phyloP scores from a whole-genome alignment of 345 rosid genomes.

The Eucalyptus pauciflora region DNA sequence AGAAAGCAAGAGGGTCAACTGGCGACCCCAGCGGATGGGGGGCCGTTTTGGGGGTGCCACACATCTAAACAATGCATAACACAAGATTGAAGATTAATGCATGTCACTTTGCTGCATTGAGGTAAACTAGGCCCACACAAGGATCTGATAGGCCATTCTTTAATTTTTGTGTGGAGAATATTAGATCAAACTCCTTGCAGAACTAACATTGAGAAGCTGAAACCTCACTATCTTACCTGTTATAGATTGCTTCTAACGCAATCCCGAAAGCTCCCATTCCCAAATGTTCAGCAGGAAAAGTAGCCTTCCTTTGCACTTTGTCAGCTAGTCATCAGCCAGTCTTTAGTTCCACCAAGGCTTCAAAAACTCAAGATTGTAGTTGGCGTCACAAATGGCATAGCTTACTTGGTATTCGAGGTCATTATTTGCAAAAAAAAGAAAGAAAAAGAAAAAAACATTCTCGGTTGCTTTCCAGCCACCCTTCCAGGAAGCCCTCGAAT shows the following conservation, averaged over 20 bases:
- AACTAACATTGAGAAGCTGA: not conserved
- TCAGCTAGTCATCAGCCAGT: constrained; percentile 7
- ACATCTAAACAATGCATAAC: too few relatives aligned
- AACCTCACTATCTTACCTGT: constrained; percentile 27
- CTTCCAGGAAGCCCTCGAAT: constrained; percentile 85
- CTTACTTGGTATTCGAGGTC: constrained; percentile 81
- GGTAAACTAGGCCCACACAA: not conserved
- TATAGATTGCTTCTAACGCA: constrained; percentile 72
- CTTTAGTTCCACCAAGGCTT: not conserved
- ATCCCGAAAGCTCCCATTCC: constrained; percentile 92
- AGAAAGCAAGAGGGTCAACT: too few relatives aligned
- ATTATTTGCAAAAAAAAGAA: constrained; percentile 44
- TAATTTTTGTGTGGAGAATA: not conserved
- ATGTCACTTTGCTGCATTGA: not conserved
- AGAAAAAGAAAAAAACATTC: constrained; percentile 18
- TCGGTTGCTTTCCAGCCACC: constrained; percentile 31
- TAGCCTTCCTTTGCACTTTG: constrained; percentile 43
- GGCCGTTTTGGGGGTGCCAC: too few relatives aligned
- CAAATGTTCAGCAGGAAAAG: constrained; percentile 75
- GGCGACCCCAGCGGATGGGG: too few relatives aligned
- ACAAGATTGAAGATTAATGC: not conserved
- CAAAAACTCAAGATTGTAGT: not conserved
- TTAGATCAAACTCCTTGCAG: not conserved
- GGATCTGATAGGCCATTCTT: not conserved
- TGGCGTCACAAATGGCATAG: not conserved